Evolutionary conservation across 2,329 filamentous ascomycete genomes (phyloP), one percentile per base, ranked within the genome.

Genomic region (Phaeomoniella chlamydospora): DNA sequence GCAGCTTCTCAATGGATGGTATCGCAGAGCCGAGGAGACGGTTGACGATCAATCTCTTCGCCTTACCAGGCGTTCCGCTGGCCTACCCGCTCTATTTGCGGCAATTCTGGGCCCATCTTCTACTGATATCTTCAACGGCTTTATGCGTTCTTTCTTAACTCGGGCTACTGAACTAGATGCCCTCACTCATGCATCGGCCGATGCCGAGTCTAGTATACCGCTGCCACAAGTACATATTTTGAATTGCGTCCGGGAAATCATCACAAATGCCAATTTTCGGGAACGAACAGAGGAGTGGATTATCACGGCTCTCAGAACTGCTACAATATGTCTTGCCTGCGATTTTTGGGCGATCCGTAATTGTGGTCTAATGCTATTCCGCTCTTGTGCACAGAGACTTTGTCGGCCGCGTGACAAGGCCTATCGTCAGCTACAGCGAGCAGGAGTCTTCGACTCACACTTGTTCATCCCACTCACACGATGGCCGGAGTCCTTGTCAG

Each of bases 271-370:
- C 0, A 73, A 75, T 34, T 66, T 96, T 11, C 70, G 82, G 17
- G 74, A 74, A 37, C 70, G 71, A 36, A 81, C 84, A 0, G 84
- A 93, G 48, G 64, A 65, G 1, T 80, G 86, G 46, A 67, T 94
- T 5, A 76, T 81, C 5, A 65, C 74, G 18, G 79, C 79, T 19
- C 65, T 98, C 3, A 72, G 78, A 41, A 67, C 96, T n/a, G 86
- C 87, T 2, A 82, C 83, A 9, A 71, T 72, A 39, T 84, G 80
- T 35, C 67, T 98, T 12, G 79, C 75, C 31, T 90, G 84, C 0
- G 71, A 81, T 40, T 74, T 90, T 15, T 98, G 90, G 90, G 84
- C 87, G 0, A 86, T 98, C 38, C 78, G 87, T 1, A 98, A 98
- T 54, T 94, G 86, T 45, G 86, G 86, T 2, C 61, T 96, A 19